Conservation (phyloP, 2,329 filamentous ascomycete genomes). For the Ilyonectria sp. region DNA sequence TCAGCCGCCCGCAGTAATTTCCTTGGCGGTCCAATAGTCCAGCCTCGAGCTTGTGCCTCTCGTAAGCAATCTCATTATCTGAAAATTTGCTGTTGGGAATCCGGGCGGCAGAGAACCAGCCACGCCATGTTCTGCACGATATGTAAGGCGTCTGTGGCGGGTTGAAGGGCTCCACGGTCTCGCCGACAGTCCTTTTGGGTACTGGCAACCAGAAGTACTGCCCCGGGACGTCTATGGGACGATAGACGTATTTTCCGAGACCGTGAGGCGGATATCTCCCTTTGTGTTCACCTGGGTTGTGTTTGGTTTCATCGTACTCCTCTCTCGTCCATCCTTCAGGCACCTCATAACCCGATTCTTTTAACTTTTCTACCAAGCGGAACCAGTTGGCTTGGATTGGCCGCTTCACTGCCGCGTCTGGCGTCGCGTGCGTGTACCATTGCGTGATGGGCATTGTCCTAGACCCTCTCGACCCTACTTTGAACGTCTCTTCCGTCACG, state of each 20-base stretch:
- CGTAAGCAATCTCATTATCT: neutral
- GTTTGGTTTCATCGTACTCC: neutral
- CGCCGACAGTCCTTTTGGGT: neutral
- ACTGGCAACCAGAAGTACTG: neutral
- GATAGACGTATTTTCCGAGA: neutral
- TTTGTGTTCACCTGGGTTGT: neutral
- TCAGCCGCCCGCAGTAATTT: neutral
- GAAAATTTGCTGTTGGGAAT: neutral
- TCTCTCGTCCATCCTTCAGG: constrained; percentile 3
- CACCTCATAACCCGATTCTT: neutral
- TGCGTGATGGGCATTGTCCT: neutral
- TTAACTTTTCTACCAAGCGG: neutral
- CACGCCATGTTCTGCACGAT: neutral
- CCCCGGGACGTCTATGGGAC: neutral
- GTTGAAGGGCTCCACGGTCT: neutral
- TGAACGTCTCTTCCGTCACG: neutral
- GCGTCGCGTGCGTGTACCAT: neutral
- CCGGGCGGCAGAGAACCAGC: neutral
- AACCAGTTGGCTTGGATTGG: neutral
- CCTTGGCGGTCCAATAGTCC: neutral
- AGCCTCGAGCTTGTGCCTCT: neutral
- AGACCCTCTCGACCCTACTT: neutral
- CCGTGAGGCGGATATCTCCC: neutral
- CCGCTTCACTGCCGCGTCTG: neutral
- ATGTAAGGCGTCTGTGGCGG: neutral